phyloP scores from a whole-genome alignment of 768 basidiomycete genomes.

The Hygrocybe coccinea region DNA sequence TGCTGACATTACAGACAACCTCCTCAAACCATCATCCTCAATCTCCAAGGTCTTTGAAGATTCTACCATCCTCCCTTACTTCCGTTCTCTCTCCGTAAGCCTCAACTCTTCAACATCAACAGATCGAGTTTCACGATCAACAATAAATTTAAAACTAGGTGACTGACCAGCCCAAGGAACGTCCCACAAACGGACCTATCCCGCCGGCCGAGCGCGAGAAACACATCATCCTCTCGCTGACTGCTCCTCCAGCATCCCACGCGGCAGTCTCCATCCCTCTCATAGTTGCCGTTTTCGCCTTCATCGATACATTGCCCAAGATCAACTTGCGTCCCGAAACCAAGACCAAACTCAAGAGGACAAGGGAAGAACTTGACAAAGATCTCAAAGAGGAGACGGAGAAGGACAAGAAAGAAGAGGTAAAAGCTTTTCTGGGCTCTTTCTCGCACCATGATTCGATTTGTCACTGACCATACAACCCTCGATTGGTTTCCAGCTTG shows the following conservation, averaged over 20 bases:
- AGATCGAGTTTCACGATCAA: constrained; percentile 4
- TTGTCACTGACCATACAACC: not conserved
- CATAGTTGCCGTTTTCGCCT: constrained; percentile 63
- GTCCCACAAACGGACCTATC: constrained; percentile 49
- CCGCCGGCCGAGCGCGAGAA: constrained; percentile 54
- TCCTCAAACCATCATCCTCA: constrained; percentile 57
- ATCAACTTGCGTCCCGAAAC: constrained; percentile 76
- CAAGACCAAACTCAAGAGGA: constrained; percentile 66
- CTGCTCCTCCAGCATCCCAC: constrained; percentile 46
- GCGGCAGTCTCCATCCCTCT: constrained; percentile 52
- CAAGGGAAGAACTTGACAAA: constrained; percentile 66
- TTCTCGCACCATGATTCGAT: constrained; percentile 1
- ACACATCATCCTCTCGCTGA: constrained; percentile 68
- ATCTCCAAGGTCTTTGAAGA: constrained; percentile 58
- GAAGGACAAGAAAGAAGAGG: constrained; percentile 70
- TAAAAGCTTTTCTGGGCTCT: constrained; percentile 21
- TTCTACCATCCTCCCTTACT: constrained; percentile 63
- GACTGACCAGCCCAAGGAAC: constrained; percentile 78
- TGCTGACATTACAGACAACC: constrained; percentile 75
- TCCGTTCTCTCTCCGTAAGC: constrained; percentile 80
- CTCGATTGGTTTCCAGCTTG: constrained; percentile 39
- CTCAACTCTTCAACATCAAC: not conserved
- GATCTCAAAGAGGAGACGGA: constrained; percentile 61
- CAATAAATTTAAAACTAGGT: constrained; percentile 38
- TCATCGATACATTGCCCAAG: constrained; percentile 64